phyloP scores from a whole-genome alignment of 352 stramenopile species.

The Pythium brassicae region DNA sequence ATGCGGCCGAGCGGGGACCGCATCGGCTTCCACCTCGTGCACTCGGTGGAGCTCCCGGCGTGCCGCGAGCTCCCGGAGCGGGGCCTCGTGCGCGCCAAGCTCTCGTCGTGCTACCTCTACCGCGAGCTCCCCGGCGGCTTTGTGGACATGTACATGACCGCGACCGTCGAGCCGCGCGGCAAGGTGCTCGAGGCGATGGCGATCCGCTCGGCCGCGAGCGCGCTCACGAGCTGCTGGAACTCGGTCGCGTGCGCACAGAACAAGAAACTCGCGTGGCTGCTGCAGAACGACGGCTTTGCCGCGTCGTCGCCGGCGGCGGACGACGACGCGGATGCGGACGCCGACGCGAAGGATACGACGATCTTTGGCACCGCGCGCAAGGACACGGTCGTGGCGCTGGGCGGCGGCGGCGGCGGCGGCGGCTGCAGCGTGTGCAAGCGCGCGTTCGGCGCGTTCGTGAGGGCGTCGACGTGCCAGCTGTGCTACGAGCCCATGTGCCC shows the following conservation, averaged over 20 bases:
- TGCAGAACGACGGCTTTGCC: conserved; percentile 35
- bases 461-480: conserved; percentile 31
- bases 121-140: conserved; percentile 37
- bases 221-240: conserved; percentile 64
- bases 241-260: conserved; percentile 54
- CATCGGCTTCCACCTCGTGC: conserved; percentile 51
- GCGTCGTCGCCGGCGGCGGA: conserved; percentile 13
- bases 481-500: conserved; percentile 39
- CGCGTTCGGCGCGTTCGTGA: conserved; percentile 27
- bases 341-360: background rate
- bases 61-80: conserved; percentile 33
- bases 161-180: conserved; percentile 41
- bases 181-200: conserved; percentile 39
- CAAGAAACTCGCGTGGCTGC: conserved; percentile 62
- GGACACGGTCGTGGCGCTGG: conserved; percentile 1
- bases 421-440: conserved; percentile 30
- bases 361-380: background rate
- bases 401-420: background rate
- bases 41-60: conserved; percentile 36
- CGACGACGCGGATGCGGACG: background rate
- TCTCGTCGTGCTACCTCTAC: conserved; percentile 52
- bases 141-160: conserved; percentile 65
- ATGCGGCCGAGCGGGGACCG: conserved; percentile 39
- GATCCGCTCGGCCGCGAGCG: conserved; percentile 29
- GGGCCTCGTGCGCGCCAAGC: conserved; percentile 38